Percentiles rank a stretch among this genome's conserved stretches.
These are phyloP conservation scores for Xylaria arbuscula DNA, from an alignment of 2,329 filamentous ascomycete species.

Conservation along the genomic window DNA sequence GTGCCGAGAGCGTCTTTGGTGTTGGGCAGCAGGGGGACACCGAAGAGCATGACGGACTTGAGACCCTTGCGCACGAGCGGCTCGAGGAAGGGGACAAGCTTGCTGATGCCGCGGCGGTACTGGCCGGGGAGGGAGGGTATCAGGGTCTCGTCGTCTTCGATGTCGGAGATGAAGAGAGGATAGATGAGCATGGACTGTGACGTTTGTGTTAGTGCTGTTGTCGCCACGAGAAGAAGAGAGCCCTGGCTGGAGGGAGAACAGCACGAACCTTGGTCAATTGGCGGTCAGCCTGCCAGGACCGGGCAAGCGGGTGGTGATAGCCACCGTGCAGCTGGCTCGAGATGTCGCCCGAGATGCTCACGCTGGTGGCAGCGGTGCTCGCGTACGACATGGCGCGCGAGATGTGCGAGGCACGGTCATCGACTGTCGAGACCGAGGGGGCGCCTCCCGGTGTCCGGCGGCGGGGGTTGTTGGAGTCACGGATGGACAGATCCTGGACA, in stretches of 20 bases:
- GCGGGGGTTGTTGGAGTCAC: slow-evolving; percentile 62
- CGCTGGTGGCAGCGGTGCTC: slow-evolving; percentile 74
- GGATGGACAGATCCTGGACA: slow-evolving; percentile 72
- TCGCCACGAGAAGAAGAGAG: background rate
- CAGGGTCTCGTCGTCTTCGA: slow-evolving; percentile 88
- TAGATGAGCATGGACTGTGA: slow-evolving; percentile 96
- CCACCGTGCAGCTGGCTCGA: slow-evolving; percentile 85
- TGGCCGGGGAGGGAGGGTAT: slow-evolving; percentile 94
- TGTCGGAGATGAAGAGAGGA: slow-evolving; percentile 94
- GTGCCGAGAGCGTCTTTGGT: slow-evolving; percentile 93
- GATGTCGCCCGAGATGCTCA: slow-evolving; percentile 79
- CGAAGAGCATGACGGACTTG: slow-evolving; percentile 93
- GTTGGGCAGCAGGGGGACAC: slow-evolving; percentile 83
- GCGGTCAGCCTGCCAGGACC: slow-evolving; percentile 85
- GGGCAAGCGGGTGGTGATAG: slow-evolving; percentile 81
- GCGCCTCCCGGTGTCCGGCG: slow-evolving; percentile 56
- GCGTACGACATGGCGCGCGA: slow-evolving; percentile 74
- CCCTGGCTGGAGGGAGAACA: too few species aligned
- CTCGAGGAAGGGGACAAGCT: slow-evolving; percentile 83
- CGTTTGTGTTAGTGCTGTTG: slow-evolving; percentile 26
- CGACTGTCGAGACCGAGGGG: slow-evolving; percentile 65
- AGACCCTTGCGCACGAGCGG: slow-evolving; percentile 91
- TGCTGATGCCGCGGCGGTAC: slow-evolving; percentile 87
- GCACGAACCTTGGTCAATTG: slow-evolving; percentile 81
- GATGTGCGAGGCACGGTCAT: slow-evolving; percentile 70